Conservation (phyloP, 1,284 basidiomycete genomes). For the Ustilago crameri region DNA sequence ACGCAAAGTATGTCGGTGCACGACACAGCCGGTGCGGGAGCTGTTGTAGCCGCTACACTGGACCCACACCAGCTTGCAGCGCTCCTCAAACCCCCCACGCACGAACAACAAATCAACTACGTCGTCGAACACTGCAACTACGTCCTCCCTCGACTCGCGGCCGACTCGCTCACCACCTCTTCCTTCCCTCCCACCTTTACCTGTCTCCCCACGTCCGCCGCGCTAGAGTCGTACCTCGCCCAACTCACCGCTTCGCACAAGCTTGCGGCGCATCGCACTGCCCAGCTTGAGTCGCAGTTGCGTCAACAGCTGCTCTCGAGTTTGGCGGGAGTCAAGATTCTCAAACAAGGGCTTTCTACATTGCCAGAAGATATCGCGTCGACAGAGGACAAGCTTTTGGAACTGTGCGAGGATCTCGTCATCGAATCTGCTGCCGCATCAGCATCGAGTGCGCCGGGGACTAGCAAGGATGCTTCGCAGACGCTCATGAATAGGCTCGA, state of each 20-base stretch:
- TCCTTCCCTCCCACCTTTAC: slow-evolving; percentile 10
- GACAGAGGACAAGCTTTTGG: slow-evolving; percentile 46
- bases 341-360: slow-evolving; percentile 24
- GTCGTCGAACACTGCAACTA: slow-evolving; percentile 46
- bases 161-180: slow-evolving; percentile 19
- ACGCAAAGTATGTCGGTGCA: too few relatives aligned
- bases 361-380: slow-evolving; percentile 42
- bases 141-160: slow-evolving; percentile 38
- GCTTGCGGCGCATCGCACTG: slow-evolving; percentile 8
- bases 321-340: slow-evolving; percentile 26
- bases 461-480: slow-evolving; percentile 16
- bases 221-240: slow-evolving; percentile 33
- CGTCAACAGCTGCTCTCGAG: slow-evolving; percentile 34
- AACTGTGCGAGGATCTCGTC: slow-evolving; percentile 45
- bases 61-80: slow-evolving; percentile 35
- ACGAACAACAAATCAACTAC: slow-evolving; percentile 17
- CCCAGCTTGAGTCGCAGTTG: slow-evolving; percentile 28
- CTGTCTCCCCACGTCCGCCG: slow-evolving; percentile 25
- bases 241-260: slow-evolving; percentile 25
- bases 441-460: slow-evolving; percentile 4
- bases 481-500: slow-evolving; percentile 34
- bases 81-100: slow-evolving; percentile 21
- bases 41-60: slow-evolving; percentile 4
- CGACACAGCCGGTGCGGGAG: not conserved
- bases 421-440: slow-evolving; percentile 5